These are phyloP conservation scores for Candida albicans DNA, from an alignment of 1,139 yeast genomes.

Conservation along the genomic window DNA sequence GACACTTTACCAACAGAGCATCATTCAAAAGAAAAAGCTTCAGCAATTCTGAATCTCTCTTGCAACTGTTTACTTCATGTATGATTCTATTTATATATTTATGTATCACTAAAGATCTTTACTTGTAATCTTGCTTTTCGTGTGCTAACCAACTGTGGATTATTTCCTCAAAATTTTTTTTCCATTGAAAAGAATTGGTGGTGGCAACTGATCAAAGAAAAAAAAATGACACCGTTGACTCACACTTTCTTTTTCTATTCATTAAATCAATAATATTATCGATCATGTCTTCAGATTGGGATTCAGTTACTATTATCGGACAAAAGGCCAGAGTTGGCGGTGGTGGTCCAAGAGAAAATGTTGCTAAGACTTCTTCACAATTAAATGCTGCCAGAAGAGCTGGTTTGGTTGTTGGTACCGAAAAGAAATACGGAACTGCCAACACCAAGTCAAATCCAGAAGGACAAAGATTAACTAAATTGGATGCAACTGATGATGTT, in stretches of 20 bases:
- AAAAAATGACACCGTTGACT: background rate
- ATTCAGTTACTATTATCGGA: conserved; percentile 83
- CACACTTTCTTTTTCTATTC: background rate
- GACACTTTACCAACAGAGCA: no score
- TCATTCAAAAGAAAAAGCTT: no score
- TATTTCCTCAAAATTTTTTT: background rate
- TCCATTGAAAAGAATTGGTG: background rate
- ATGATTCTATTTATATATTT: no score
- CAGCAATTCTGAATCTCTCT: no score
- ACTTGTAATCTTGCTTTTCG: no score
- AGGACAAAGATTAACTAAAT: conserved; percentile 91
- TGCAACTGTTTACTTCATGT: no score
- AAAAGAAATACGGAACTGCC: conserved; percentile 83
- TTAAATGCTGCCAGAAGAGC: conserved; percentile 92
- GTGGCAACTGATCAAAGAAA: background rate
- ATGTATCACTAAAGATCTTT: no score
- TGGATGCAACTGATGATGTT: conserved; percentile 91
- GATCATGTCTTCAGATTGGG: conserved; percentile 71
- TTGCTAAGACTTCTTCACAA: conserved; percentile 75
- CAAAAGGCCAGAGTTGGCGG: conserved; percentile 85
- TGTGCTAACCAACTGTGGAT: no score
- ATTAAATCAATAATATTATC: background rate
- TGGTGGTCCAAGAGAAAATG: conserved; percentile 83
- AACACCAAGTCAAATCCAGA: conserved; percentile 72
- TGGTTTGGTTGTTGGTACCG: conserved; percentile 86